These are phyloP conservation scores for Candida namnaoensis DNA, from an alignment of 805 yeast genomes.

Conservation along the genomic window DNA sequence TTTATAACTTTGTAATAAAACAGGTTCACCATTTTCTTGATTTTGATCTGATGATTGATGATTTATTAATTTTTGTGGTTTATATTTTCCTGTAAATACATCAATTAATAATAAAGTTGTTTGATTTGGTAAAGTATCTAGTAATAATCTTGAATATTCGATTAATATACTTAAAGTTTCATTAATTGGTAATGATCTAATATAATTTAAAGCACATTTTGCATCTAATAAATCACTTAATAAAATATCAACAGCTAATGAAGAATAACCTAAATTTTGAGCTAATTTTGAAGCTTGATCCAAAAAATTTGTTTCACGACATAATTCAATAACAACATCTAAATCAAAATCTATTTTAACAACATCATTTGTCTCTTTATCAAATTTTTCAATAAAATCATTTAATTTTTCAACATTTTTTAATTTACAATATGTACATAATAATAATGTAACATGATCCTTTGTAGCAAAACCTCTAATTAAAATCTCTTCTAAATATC, in stretches of 20 bases:
- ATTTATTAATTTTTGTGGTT: constrained; percentile 25
- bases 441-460: constrained; percentile 74
- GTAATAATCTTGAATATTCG: constrained; percentile 53
- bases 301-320: constrained; percentile 64
- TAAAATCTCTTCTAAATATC: constrained; percentile 55
- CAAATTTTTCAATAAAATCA: constrained; percentile 41
- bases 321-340: constrained; percentile 55
- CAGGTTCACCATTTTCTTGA: constrained; percentile 7
- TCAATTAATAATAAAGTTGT: constrained; percentile 78
- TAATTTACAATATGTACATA: constrained; percentile 75
- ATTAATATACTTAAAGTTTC: constrained; percentile 68
- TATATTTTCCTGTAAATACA: constrained; percentile 81
- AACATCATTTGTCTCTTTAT: constrained; percentile 20
- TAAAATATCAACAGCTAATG: constrained; percentile 66
- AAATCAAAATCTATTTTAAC: constrained; percentile 49
- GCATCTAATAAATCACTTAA: constrained; percentile 58
- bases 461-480: constrained; percentile 47
- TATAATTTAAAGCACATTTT: constrained; percentile 50
- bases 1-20: constrained; percentile 39
- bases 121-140: constrained; percentile 66
- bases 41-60: constrained; percentile 2
- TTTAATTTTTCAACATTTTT: constrained; percentile 51
- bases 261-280: constrained; percentile 63
- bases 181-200: constrained; percentile 61
- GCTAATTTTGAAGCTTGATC: constrained; percentile 65